These are phyloP conservation scores for Verticillium nonalfalfae DNA, from an alignment of 2,329 filamentous ascomycete species.

Conservation along the genomic window DNA sequence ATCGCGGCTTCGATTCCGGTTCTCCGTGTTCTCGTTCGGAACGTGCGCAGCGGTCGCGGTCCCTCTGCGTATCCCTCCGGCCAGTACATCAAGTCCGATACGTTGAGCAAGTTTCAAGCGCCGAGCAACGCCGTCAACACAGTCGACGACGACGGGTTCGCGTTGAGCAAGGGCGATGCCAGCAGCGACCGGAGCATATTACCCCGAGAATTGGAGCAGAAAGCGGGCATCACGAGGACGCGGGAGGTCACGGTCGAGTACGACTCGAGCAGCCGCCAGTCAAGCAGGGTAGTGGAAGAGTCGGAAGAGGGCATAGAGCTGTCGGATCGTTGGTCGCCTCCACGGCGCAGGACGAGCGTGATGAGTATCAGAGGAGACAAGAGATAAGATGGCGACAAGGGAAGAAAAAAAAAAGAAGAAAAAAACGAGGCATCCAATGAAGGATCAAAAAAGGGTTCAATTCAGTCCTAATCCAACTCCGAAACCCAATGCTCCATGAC, in stretches of 20 bases:
- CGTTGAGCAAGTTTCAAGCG: not conserved
- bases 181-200: slow-evolving; percentile 11
- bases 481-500: not conserved
- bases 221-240: slow-evolving; percentile 10
- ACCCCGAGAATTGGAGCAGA: not conserved
- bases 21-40: slow-evolving; percentile 15
- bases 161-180: slow-evolving; percentile 1
- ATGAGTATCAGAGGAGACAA: not conserved
- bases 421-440: not conserved
- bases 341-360: not conserved
- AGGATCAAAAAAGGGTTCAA: not conserved
- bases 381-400: not conserved
- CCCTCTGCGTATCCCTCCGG: not conserved
- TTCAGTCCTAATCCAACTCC: not conserved
- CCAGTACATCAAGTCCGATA: not conserved
- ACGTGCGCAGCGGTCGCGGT: not conserved
- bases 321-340: not conserved
- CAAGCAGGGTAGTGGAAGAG: not conserved
- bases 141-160: not conserved
- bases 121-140: not conserved
- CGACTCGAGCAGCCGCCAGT: not conserved
- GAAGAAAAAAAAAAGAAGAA: not conserved
- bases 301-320: not conserved
- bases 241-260: slow-evolving; percentile 10
- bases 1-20: slow-evolving; percentile 15